phyloP scores from a whole-genome alignment of 805 yeast genomes.

The Candida anglica region DNA sequence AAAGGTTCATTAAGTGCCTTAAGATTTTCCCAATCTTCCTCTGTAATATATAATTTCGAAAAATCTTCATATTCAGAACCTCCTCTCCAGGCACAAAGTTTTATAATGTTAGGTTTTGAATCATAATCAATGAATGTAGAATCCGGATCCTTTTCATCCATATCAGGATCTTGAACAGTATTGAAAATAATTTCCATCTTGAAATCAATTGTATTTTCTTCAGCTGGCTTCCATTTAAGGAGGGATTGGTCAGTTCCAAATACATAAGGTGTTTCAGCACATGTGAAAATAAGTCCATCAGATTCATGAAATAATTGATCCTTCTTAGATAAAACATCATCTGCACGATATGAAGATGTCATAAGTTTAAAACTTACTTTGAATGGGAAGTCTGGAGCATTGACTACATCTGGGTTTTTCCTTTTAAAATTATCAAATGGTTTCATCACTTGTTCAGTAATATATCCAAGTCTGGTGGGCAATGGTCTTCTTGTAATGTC shows the following conservation, averaged over 20 bases:
- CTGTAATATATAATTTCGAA: constrained; percentile 56
- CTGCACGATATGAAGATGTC: constrained; percentile 77
- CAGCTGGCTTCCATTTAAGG: constrained; percentile 96
- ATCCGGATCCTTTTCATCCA: constrained; percentile 63
- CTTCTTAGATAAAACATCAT: constrained; percentile 68
- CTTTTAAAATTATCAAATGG: constrained; percentile 75
- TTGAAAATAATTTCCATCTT: constrained; percentile 63
- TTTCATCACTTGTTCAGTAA: constrained; percentile 72
- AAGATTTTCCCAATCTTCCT: constrained; percentile 77
- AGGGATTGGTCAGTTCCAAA: constrained; percentile 86
- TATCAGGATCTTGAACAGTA: constrained; percentile 54
- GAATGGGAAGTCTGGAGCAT: constrained; percentile 67
- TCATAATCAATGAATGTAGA: constrained; percentile 80
- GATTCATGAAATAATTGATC: constrained; percentile 78
- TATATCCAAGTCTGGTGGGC: constrained; percentile 81
- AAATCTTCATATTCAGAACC: constrained; percentile 58
- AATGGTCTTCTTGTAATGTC: constrained; percentile 66
- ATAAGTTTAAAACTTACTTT: constrained; percentile 82
- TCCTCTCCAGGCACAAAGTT: constrained; percentile 78
- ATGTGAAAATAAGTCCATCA: constrained; percentile 92
- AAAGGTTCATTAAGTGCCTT: constrained; percentile 73
- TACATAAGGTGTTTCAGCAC: constrained; percentile 81
- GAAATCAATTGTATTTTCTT: constrained; percentile 92
- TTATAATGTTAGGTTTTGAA: constrained; percentile 59
- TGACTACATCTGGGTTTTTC: constrained; percentile 68